Percentiles rank a stretch among this genome's conserved stretches.
phyloP scores from a whole-genome alignment of 257 asterid species.

The Nicotiana sylvestris region DNA sequence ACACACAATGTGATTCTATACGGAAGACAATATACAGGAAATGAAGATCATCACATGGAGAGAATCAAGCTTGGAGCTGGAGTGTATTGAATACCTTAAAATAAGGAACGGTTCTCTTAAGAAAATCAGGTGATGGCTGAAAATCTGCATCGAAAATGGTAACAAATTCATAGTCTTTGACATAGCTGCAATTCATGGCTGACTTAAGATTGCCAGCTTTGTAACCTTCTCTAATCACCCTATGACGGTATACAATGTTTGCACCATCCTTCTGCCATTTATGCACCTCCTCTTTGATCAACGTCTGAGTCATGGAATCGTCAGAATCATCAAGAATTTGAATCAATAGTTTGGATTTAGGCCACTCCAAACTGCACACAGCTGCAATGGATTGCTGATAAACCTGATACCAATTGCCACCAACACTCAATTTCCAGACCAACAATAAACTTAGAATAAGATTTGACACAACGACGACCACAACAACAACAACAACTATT shows the following conservation, averaged over 20 bases:
- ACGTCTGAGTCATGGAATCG: conserved; percentile 53
- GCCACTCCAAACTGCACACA: conserved; percentile 89
- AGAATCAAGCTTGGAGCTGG: background rate
- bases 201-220: conserved; percentile 95
- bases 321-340: conserved; percentile 91
- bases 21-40: background rate
- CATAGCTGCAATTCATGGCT: conserved; percentile 88
- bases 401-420: conserved; percentile 43
- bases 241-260: conserved; percentile 75
- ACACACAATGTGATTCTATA: background rate
- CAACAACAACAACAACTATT: background rate
- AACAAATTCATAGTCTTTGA: conserved; percentile 88
- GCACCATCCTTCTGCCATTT: conserved; percentile 82
- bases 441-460: background rate
- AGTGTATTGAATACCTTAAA: conserved; percentile 54
- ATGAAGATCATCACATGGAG: background rate
- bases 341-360: conserved; percentile 67
- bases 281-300: conserved; percentile 77
- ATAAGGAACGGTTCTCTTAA: conserved; percentile 69
- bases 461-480: background rate
- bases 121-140: conserved; percentile 87
- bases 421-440: background rate
- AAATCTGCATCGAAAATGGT: conserved; percentile 95
- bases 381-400: conserved; percentile 91
- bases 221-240: conserved; percentile 88